Evolutionary conservation across 495 filamentous ascomycete species (phyloP).

Genomic region (Saxophila tyrrhenica): DNA sequence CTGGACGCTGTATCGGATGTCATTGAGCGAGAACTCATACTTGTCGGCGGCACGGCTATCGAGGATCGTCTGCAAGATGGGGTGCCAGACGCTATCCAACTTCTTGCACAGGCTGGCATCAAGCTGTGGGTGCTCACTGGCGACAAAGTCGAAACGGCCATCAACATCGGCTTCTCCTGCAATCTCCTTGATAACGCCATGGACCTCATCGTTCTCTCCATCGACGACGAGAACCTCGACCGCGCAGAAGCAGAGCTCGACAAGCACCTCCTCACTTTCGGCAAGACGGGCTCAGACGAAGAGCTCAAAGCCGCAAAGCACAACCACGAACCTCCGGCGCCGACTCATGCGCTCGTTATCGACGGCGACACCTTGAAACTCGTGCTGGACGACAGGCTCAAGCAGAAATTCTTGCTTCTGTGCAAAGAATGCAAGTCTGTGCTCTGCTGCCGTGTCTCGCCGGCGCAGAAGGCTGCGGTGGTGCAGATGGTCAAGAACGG

Average conservation of each 20-base stretch:
- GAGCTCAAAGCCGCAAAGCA: constrained; percentile 68
- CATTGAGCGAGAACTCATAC: constrained; percentile 80
- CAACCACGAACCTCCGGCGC: constrained; percentile 70
- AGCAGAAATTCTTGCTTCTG: constrained; percentile 84
- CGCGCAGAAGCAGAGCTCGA: constrained; percentile 60
- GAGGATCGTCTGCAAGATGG: constrained; percentile 96
- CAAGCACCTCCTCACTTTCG: constrained; percentile 57
- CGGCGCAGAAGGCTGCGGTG: constrained; percentile 94
- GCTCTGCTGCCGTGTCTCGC: constrained; percentile 94
- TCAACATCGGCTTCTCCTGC: constrained; percentile 99
- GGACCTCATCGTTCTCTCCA: constrained; percentile 88
- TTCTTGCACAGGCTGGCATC: constrained; percentile 89
- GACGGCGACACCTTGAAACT: constrained; percentile 90
- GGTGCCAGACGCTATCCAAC: constrained; percentile 88
- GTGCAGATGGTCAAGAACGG: constrained; percentile 90
- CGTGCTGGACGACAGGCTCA: constrained; percentile 69
- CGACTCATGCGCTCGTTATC: constrained; percentile 93
- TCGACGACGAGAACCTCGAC: constrained; percentile 58
- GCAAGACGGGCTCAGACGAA: constrained; percentile 74
- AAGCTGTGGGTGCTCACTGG: constrained; percentile 99
- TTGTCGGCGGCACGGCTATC: constrained; percentile 93
- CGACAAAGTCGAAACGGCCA: constrained; percentile 97
- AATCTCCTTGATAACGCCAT: constrained; percentile 95
- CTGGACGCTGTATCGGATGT: constrained; percentile 78
- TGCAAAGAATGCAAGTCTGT: constrained; percentile 98